phyloP scores from a whole-genome alignment of 1,139 yeast genomes.

The Kodamaea alishanica region DNA sequence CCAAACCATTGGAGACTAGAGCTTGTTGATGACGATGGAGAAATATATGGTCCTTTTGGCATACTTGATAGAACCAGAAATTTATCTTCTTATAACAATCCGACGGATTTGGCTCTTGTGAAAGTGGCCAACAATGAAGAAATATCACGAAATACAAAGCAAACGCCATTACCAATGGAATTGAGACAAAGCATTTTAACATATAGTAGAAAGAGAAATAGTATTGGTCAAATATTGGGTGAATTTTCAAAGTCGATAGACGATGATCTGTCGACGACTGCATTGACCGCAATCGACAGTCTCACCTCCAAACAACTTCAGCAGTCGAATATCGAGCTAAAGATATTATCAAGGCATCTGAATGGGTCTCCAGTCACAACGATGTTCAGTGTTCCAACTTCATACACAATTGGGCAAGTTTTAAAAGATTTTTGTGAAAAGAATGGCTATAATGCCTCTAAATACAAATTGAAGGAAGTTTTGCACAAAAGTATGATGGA shows the following conservation, averaged over 20 bases:
- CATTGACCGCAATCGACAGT: neutral
- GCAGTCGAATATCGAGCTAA: neutral
- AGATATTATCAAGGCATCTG: constrained; percentile 1
- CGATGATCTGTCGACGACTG: too few relatives aligned
- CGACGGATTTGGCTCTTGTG: constrained; percentile 64
- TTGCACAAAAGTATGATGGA: constrained; percentile 4
- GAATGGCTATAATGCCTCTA: constrained; percentile 25
- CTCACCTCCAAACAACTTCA: neutral
- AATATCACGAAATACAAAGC: constrained; percentile 27
- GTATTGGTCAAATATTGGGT: constrained; percentile 6
- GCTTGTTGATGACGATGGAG: constrained; percentile 76
- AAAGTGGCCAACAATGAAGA: constrained; percentile 36
- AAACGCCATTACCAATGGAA: constrained; percentile 55
- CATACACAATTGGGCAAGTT: constrained; percentile 29
- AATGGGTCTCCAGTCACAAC: constrained; percentile 1
- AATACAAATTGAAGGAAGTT: constrained; percentile 20
- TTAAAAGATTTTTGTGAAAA: constrained; percentile 32
- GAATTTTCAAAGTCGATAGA: neutral
- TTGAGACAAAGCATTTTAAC: constrained; percentile 26
- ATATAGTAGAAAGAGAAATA: constrained; percentile 6
- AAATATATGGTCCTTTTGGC: constrained; percentile 73
- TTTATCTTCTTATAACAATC: constrained; percentile 55
- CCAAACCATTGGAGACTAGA: constrained; percentile 69
- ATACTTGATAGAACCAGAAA: constrained; percentile 54
- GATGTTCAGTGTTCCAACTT: constrained; percentile 7